Base-by-base conservation (phyloP, 2,329 filamentous ascomycete genomes). In the Dactylellina drechsleri region DNA sequence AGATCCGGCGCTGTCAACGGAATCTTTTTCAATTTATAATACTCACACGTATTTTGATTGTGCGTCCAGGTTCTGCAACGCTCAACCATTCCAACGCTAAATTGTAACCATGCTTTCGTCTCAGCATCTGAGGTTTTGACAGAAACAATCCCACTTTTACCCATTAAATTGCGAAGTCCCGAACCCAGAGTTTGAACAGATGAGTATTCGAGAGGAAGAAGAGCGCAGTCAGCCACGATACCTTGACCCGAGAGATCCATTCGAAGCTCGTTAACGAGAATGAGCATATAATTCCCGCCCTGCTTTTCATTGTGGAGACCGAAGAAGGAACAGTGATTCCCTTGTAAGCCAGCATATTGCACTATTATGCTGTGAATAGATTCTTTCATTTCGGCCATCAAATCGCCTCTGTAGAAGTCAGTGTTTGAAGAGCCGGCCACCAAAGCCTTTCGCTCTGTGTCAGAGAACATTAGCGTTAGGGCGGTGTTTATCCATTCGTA, bases 201-300 rank as follows among this genome's bases (percentile, higher is more conserved):
- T 87, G 87, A 7, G 88, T 87, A 82, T 82, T 85, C 80, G 89
- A 87, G 86, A 85, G 87, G 76, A 89, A 88, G 79, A 85, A 89
- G 82, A 89, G 87, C 87, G 88, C 89, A 82, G 78, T 83, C 78
- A 84, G 85, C 76, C 83, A 86, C 58, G 85, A 88, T 79, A 88
- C 88, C 81, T 86, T 87, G 5, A 78, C 79, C 36, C 84, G 89
- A 70, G 82, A 81, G 62, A 89, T 87, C 81, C 81, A 83, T 86
- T 80, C 86, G 89, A 8, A 82, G 84, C 72, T 88, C 86, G 80
- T 86, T 86, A 13, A 81, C 82, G 45, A 84, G 82, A 50, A 79
- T 88, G 23, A 78, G 31, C 43, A 66, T 62, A 49, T 75, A 67
- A 5, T 67, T 49, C 10, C 57, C 75, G n/a, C 65, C 76, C 52